These are phyloP conservation scores for Sphaerulina populicola DNA, from an alignment of 2,329 filamentous ascomycete species.

Conservation along the genomic window DNA sequence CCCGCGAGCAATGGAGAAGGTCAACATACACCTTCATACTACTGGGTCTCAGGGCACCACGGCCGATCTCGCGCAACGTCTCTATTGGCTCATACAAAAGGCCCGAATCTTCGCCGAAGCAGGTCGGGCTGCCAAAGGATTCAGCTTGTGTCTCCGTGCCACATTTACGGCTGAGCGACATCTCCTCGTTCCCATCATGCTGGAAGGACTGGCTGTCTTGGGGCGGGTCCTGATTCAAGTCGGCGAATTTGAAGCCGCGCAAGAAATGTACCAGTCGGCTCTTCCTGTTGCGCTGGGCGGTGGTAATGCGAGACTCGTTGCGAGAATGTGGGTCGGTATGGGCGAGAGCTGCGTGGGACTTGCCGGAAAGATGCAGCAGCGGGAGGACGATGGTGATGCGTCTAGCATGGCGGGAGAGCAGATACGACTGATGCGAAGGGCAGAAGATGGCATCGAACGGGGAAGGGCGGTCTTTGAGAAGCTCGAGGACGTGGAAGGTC, in stretches of 20 bases:
- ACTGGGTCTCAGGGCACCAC: background rate
- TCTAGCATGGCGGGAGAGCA: slow-evolving; percentile 22
- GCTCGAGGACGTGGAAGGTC: slow-evolving; percentile 59
- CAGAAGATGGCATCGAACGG: slow-evolving; percentile 26
- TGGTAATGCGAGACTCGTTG: slow-evolving; percentile 54
- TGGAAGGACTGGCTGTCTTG: slow-evolving; percentile 61
- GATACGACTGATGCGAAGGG: slow-evolving; percentile 22
- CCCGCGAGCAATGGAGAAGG: slow-evolving; percentile 44
- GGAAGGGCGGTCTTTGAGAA: slow-evolving; percentile 50
- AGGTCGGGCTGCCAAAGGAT: slow-evolving; percentile 63
- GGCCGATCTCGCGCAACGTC: slow-evolving; percentile 55
- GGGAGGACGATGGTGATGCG: background rate
- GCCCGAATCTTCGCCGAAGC: slow-evolving; percentile 59
- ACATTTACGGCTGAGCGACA: slow-evolving; percentile 64
- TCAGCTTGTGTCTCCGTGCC: slow-evolving; percentile 68
- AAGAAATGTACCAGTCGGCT: slow-evolving; percentile 56
- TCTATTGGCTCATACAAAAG: slow-evolving; percentile 66
- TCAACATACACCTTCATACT: slow-evolving; percentile 44
- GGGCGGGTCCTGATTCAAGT: slow-evolving; percentile 61
- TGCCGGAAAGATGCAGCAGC: slow-evolving; percentile 45
- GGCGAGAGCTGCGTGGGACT: slow-evolving; percentile 73
- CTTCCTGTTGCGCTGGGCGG: slow-evolving; percentile 67
- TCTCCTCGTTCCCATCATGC: slow-evolving; percentile 60
- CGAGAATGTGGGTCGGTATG: slow-evolving; percentile 59
- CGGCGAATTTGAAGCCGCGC: slow-evolving; percentile 61